Percentiles rank a stretch among this genome's conserved stretches.
Conservation (phyloP, 768 basidiomycete species). For the Gloeopeniophorella convolvens region DNA sequence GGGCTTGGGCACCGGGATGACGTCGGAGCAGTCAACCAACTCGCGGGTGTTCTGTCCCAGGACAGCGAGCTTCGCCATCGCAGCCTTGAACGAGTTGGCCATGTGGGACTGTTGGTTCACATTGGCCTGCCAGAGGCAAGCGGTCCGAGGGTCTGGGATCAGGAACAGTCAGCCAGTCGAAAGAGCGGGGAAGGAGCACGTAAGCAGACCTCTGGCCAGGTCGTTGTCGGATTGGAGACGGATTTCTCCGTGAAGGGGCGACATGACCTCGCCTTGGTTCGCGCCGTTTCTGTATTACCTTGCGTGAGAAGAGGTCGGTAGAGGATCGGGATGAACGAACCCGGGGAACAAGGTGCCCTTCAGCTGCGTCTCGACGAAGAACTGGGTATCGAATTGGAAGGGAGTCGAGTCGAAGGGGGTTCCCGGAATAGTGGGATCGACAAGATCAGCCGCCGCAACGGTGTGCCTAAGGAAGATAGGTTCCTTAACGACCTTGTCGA, state of each 20-base stretch:
- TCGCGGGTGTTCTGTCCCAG: slow-evolving; percentile 24
- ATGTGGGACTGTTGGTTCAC: slow-evolving; percentile 27
- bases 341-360: slow-evolving; percentile 28
- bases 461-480: slow-evolving; percentile 7
- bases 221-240: slow-evolving; percentile 31
- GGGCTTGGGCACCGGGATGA: slow-evolving; percentile 10
- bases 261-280: slow-evolving; percentile 28
- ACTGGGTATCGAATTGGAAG: slow-evolving; percentile 25
- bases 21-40: slow-evolving; percentile 21
- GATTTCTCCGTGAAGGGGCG: slow-evolving; percentile 29
- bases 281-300: slow-evolving; percentile 16
- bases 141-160: slow-evolving; percentile 27
- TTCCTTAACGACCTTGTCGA: slow-evolving; percentile 22
- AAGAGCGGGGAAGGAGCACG: not conserved
- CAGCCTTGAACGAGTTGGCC: slow-evolving; percentile 24
- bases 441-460: slow-evolving; percentile 23
- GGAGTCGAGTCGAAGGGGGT: slow-evolving; percentile 29
- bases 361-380: slow-evolving; percentile 28
- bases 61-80: slow-evolving; percentile 28
- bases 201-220: slow-evolving; percentile 23
- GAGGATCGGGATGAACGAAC: not conserved
- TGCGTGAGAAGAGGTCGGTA: not conserved
- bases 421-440: slow-evolving; percentile 25
- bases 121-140: slow-evolving; percentile 32
- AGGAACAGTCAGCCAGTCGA: not conserved